phyloP scores from a whole-genome alignment of 116 monocot genomes.

The Posidonia oceanica region DNA sequence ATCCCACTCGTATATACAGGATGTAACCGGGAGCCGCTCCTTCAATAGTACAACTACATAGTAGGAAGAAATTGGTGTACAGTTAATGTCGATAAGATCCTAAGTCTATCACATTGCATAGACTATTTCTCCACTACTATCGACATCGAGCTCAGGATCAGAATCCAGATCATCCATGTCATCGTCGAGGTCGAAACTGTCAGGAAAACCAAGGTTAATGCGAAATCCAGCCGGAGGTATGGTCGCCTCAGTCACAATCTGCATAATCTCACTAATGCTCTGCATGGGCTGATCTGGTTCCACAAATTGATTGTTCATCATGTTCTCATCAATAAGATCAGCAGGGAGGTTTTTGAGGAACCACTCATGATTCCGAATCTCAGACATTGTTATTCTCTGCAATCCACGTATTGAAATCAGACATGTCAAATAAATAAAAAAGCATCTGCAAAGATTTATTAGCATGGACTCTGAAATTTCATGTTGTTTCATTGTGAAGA shows the following conservation, averaged over 20 bases:
- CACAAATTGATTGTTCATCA: slow-evolving; percentile 26
- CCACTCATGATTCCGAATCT: slow-evolving; percentile 79
- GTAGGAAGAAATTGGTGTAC: too few relatives aligned
- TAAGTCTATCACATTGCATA: slow-evolving; percentile 26
- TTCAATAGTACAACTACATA: too few relatives aligned
- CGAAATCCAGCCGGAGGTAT: slow-evolving; percentile 51
- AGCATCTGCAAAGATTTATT: background rate
- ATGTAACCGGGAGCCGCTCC: too few relatives aligned
- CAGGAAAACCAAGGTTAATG: slow-evolving; percentile 23
- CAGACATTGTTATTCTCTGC: slow-evolving; percentile 83
- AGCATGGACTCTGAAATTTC: background rate
- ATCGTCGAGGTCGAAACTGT: slow-evolving; percentile 49
- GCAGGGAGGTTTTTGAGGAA: slow-evolving; percentile 76
- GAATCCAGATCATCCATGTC: slow-evolving; percentile 84
- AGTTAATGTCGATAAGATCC: too few relatives aligned
- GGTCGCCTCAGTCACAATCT: slow-evolving; percentile 69
- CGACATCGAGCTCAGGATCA: slow-evolving; percentile 70
- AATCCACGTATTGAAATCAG: background rate
- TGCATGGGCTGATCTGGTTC: slow-evolving; percentile 77
- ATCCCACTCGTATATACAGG: too few relatives aligned
- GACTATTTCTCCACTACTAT: slow-evolving; percentile 80
- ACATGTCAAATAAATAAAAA: background rate
- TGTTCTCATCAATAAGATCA: slow-evolving; percentile 57
- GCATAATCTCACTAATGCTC: slow-evolving; percentile 76
- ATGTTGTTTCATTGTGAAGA: background rate